Evolutionary conservation across 768 basidiomycete genomes (phyloP).

Genomic region (Leccinum fibrillosum): DNA sequence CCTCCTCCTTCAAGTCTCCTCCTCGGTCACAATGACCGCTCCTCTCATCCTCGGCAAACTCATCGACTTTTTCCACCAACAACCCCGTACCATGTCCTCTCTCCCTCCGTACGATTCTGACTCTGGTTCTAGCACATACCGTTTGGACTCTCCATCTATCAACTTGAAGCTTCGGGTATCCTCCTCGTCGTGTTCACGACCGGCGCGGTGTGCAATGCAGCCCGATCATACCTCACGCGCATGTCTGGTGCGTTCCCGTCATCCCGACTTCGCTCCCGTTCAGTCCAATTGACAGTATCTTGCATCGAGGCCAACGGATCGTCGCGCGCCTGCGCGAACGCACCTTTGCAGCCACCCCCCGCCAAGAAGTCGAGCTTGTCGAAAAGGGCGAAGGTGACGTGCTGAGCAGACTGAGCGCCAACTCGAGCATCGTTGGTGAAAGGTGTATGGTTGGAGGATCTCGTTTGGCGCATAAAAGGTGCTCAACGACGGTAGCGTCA

Average conservation of each 20-base stretch:
- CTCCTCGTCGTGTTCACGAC: slow-evolving; percentile 76
- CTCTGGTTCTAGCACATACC: slow-evolving; percentile 59
- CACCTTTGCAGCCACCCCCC: slow-evolving; percentile 78
- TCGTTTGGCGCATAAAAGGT: background rate
- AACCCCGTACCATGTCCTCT: slow-evolving; percentile 48
- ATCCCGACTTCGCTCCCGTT: background rate
- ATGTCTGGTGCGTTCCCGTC: slow-evolving; percentile 56
- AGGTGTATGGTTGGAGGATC: slow-evolving; percentile 44
- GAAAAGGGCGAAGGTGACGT: slow-evolving; percentile 94
- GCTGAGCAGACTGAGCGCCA: slow-evolving; percentile 83
- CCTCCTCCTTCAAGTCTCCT: slow-evolving; percentile 71
- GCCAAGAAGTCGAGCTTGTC: slow-evolving; percentile 90
- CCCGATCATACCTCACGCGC: slow-evolving; percentile 80
- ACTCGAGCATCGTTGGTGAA: slow-evolving; percentile 92
- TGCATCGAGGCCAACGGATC: slow-evolving; percentile 68
- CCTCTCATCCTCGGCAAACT: slow-evolving; percentile 91
- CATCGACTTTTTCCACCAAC: slow-evolving; percentile 82
- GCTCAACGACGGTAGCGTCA: slow-evolving; percentile 39
- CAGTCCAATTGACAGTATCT: background rate
- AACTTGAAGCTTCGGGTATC: slow-evolving; percentile 58
- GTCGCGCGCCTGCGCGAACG: slow-evolving; percentile 81
- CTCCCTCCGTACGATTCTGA: background rate
- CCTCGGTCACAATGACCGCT: slow-evolving; percentile 86
- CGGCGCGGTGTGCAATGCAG: slow-evolving; percentile 83
- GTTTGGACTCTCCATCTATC: slow-evolving; percentile 47